Evolutionary conservation across 169 alveolate species (phyloP), one percentile per base, ranked within the genome.

Genomic region (Cryptosporidium sp.): DNA sequence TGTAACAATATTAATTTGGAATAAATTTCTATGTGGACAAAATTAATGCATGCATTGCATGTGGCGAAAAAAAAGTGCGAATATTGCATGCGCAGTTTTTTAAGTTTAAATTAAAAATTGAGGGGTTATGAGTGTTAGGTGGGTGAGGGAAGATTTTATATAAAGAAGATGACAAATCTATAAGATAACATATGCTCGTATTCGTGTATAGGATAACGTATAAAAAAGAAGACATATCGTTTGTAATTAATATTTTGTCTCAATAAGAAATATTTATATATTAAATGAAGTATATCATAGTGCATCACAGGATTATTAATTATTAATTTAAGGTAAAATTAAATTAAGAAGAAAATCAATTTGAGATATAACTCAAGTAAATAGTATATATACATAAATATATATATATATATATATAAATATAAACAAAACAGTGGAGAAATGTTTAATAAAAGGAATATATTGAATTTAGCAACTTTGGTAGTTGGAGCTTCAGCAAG

Each of bases 401-500:
- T 7, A 39, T 39, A 39, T 39, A 39, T 7, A 39, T 39, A 39
- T 39, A 3, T 3, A 33, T 33, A n/a, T n/a, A n/a, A n/a, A n/a
- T n/a, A n/a, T 33, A 61, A 43, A 61, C 12, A 55, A 1, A 55
- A 23, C 21, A n/a, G 67, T 26, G 35, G 67, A 65, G 67, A 65
- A 33, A 65, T 65, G 71, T 16, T 33, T 10, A 65, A 12, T 29
- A 65, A 65, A 33, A 65, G 48, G 50, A 65, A 65, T 37, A 37
- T 65, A 18, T 65, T 80, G 50, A 80, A 35, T 41, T 62, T 80
- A n/a, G 73, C 89, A 62, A 80, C 89, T 5, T 33, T 65, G 14
- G 18, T 80, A 48, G 62, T 80, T n/a, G 75, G 80, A 39, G 89
- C 69, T 39, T 80, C 89, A 65, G 89, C 89, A 37, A 62, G 70